phyloP scores from a whole-genome alignment of 2,329 filamentous ascomycete species.

The Aspergillus texensis region DNA sequence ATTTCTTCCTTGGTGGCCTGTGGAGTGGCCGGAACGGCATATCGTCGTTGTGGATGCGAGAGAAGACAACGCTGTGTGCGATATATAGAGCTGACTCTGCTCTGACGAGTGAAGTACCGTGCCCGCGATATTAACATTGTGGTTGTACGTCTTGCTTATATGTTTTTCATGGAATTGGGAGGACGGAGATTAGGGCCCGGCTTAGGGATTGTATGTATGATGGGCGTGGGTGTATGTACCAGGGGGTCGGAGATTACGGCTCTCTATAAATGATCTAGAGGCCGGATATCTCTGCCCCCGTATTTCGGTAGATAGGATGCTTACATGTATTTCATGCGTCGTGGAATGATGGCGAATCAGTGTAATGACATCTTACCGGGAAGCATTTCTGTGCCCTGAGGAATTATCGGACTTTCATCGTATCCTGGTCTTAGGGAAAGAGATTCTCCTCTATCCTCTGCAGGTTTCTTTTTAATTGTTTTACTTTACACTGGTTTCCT shows the following conservation, averaged over 20 bases:
- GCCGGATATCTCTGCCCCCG: not conserved
- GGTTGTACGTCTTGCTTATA: not conserved
- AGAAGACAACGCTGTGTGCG: not conserved
- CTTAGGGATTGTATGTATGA: too few species aligned
- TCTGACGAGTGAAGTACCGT: not conserved
- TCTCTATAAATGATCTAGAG: not conserved
- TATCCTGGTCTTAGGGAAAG: not conserved
- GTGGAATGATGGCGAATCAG: not conserved
- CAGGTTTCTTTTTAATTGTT: not conserved
- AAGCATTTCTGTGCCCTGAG: not conserved
- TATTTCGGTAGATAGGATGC: not conserved
- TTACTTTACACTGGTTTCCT: not conserved
- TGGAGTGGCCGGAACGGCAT: not conserved
- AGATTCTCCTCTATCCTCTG: not conserved
- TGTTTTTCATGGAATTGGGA: too few species aligned
- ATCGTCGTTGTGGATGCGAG: not conserved
- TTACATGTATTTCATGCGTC: not conserved
- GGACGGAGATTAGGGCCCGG: too few species aligned
- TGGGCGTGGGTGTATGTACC: too few species aligned
- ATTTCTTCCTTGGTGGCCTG: not conserved
- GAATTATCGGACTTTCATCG: not conserved
- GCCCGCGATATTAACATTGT: not conserved
- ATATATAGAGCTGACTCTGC: not conserved
- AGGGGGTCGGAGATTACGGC: not conserved
- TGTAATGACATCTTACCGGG: not conserved